Conservation (phyloP, 2,329 filamentous ascomycete species). For the Didymosphaeria variabile region DNA sequence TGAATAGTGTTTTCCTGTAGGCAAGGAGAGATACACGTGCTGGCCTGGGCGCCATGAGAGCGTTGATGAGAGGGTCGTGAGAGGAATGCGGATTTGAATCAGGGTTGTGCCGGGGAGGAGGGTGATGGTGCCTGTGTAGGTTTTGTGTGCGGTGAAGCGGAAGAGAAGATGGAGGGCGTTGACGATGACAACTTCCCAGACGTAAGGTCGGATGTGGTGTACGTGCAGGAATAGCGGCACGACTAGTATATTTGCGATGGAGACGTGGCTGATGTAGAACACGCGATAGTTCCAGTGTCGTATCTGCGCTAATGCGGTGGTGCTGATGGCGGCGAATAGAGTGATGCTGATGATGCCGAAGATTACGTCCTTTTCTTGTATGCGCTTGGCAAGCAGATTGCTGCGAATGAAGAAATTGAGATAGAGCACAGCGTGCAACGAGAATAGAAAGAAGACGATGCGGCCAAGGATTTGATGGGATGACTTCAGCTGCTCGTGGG, state of each 20-base stretch:
- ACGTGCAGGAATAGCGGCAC: slow-evolving; percentile 65
- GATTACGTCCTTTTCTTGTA: slow-evolving; percentile 66
- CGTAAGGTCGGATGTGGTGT: slow-evolving; percentile 62
- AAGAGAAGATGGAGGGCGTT: slow-evolving; percentile 56
- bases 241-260: slow-evolving; percentile 60
- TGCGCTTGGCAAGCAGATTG: slow-evolving; percentile 60
- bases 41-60: slow-evolving; percentile 55
- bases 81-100: slow-evolving; percentile 54
- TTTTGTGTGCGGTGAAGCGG: slow-evolving; percentile 46
- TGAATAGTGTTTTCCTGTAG: slow-evolving; percentile 31
- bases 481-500: slow-evolving; percentile 64
- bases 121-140: slow-evolving; percentile 49
- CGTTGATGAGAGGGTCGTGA: slow-evolving; percentile 35
- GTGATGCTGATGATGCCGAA: slow-evolving; percentile 61
- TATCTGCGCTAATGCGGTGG: slow-evolving; percentile 59
- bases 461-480: slow-evolving; percentile 68
- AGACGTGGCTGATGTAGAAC: slow-evolving; percentile 66
- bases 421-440: slow-evolving; percentile 64
- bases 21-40: slow-evolving; percentile 55
- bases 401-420: slow-evolving; percentile 65
- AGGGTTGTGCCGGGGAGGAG: slow-evolving; percentile 54
- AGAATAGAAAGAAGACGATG: slow-evolving; percentile 61
- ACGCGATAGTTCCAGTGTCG: slow-evolving; percentile 59
- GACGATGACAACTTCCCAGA: slow-evolving; percentile 60
- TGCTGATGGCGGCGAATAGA: slow-evolving; percentile 55